Evolutionary conservation across 2,329 filamentous ascomycete genomes (phyloP), one percentile per base, ranked within the genome.

Genomic region (Aureobasidium melanogenum): DNA sequence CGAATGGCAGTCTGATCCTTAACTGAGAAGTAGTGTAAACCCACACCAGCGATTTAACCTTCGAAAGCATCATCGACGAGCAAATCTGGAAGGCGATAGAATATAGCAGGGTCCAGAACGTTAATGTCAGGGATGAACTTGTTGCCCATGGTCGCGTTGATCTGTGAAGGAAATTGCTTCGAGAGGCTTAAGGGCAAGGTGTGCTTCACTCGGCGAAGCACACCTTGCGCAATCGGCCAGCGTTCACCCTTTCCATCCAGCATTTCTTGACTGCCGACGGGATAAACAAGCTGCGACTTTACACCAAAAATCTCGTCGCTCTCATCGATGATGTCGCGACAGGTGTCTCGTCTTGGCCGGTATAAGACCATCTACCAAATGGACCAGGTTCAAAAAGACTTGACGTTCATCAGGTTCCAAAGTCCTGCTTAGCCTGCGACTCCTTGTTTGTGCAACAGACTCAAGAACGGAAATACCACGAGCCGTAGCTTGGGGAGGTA

Each of bases 401-500:
- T 80, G 15, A 83, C 77, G 0, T 76, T 71, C 0, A 39, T 19
- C 12, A 64, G 61, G 55, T 73, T 73, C 72, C 71, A 74, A 67
- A 66, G 2, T 69, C 71, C 17, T 63, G 62, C 26, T 44, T 32
- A 2, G 69, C 62, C 12, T 30, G 63, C 14, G 65, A 34, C 2
- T 36, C n/a, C n/a, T 67, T 62, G 24, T 64, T 17, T 10, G 46
- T 62, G 57, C 96, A 96, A 1, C 75, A 70, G 30, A 96, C 74
- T 0, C 65, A 67, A 0, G 91, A 83, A 68, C 0, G 67, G 44
- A 0, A 96, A 79, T 43, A 1, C 84, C 92, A 0, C 79, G 78
- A 0, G 96, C 88, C 0, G 88, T 88, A 85, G 75, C 69, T 92
- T 87, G 0, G 88, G 88, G 39, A 89, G 73, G 66, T 88, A 90